Conservation (phyloP, 352 stramenopile species). For the Pythium monospermum region DNA sequence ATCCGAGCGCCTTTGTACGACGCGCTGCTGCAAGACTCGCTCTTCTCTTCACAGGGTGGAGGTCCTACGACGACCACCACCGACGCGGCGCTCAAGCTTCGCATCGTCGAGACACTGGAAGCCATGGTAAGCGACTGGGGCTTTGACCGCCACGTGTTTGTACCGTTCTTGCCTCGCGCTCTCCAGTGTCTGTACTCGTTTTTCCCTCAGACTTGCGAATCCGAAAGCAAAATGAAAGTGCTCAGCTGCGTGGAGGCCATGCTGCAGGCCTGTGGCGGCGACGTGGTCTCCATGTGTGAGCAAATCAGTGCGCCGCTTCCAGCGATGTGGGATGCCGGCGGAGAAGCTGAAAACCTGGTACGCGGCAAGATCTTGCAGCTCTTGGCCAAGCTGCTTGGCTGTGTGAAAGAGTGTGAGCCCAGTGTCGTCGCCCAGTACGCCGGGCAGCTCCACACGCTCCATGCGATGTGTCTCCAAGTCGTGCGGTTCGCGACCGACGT, state of each 20-base stretch:
- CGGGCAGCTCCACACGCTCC: slow-evolving; percentile 30
- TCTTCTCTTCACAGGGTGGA: too few relatives aligned
- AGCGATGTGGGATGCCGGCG: slow-evolving; percentile 64
- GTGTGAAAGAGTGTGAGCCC: slow-evolving; percentile 41
- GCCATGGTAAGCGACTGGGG: slow-evolving; percentile 80
- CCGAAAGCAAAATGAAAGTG: slow-evolving; percentile 79
- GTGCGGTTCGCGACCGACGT: slow-evolving; percentile 70
- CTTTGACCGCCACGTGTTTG: slow-evolving; percentile 67
- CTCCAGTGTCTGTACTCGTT: slow-evolving; percentile 64
- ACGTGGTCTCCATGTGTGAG: slow-evolving; percentile 43
- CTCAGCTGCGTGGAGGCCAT: slow-evolving; percentile 68
- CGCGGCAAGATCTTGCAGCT: slow-evolving; percentile 80
- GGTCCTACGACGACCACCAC: slow-evolving; percentile 19
- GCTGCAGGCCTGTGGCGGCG: slow-evolving; percentile 50
- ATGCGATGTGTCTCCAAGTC: slow-evolving; percentile 69
- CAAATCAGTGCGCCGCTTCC: slow-evolving; percentile 67
- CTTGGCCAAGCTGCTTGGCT: slow-evolving; percentile 53
- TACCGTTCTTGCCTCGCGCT: slow-evolving; percentile 53
- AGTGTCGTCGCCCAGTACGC: slow-evolving; percentile 3
- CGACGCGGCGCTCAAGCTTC: slow-evolving; percentile 63
- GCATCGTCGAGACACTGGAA: slow-evolving; percentile 73
- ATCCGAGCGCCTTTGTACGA: slow-evolving; percentile 79
- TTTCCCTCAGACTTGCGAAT: slow-evolving; percentile 55
- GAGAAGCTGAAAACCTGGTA: slow-evolving; percentile 74
- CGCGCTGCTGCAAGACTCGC: slow-evolving; percentile 41